These are phyloP conservation scores for Colletotrichum aenigma DNA, from an alignment of 2,329 filamentous ascomycete genomes.

Conservation along the genomic window DNA sequence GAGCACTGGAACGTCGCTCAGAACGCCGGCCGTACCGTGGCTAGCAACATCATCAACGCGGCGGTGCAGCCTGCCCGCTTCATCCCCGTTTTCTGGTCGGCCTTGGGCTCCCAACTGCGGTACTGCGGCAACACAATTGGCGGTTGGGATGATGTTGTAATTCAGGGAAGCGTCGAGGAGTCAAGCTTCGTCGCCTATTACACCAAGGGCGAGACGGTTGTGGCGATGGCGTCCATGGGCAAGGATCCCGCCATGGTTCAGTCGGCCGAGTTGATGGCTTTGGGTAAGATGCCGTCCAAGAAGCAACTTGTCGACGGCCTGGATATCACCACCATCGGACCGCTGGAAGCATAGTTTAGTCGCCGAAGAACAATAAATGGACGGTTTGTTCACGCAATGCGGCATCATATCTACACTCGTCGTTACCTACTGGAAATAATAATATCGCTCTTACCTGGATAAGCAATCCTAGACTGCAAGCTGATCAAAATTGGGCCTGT, in stretches of 20 bases:
- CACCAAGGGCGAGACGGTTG: conserved; percentile 81
- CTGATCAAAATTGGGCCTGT: neutral
- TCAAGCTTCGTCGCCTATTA: conserved; percentile 91
- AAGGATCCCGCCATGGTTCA: conserved; percentile 87
- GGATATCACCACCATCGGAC: conserved; percentile 51
- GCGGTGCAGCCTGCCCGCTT: conserved; percentile 69
- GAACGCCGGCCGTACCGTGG: conserved; percentile 83
- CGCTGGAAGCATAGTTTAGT: conserved; percentile 29
- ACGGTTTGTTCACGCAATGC: neutral
- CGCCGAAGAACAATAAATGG: neutral
- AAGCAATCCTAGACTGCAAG: neutral
- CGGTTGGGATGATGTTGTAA: conserved; percentile 85
- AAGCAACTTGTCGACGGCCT: conserved; percentile 70
- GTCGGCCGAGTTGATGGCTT: conserved; percentile 82
- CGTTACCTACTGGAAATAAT: neutral
- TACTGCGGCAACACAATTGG: conserved; percentile 87
- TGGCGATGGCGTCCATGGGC: conserved; percentile 90
- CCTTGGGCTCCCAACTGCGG: conserved; percentile 83
- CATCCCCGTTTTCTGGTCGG: conserved; percentile 97
- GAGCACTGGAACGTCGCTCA: conserved; percentile 99
- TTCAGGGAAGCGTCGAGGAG: conserved; percentile 78
- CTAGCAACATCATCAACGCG: conserved; percentile 75
- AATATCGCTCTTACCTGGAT: neutral
- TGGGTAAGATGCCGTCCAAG: conserved; percentile 83
- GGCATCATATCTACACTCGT: neutral